These are phyloP conservation scores for Arthroderma sp. DNA, from an alignment of 2,329 filamentous ascomycete genomes.

Conservation along the genomic window DNA sequence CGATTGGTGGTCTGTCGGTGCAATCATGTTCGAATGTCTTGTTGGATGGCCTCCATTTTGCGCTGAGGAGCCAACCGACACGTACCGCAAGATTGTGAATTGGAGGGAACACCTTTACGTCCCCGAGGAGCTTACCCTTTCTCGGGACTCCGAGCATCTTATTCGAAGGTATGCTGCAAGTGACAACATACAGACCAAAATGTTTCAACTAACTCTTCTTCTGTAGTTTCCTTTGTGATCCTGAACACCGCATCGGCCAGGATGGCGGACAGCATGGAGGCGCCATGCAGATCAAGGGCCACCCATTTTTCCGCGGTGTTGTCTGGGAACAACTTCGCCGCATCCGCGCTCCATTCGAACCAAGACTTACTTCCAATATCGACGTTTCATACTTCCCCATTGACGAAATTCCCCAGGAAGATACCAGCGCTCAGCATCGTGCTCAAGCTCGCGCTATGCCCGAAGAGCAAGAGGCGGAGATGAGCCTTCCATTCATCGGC, in stretches of 20 bases:
- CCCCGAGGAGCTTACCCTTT: conserved; percentile 84
- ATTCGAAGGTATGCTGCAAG: conserved; percentile 60
- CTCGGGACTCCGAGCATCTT: conserved; percentile 77
- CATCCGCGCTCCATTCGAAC: conserved; percentile 92
- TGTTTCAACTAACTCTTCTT: conserved; percentile 10
- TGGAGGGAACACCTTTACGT: conserved; percentile 95
- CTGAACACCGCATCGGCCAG: conserved; percentile 79
- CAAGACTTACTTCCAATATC: conserved; percentile 79
- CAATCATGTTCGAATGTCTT: conserved; percentile 98
- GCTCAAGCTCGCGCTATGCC: conserved; percentile 65
- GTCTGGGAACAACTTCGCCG: conserved; percentile 85
- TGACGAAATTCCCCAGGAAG: conserved; percentile 94
- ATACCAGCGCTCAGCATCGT: conserved; percentile 76
- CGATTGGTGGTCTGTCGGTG: conserved; percentile 98
- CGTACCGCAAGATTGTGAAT: conserved; percentile 98
- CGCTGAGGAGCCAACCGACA: conserved; percentile 92
- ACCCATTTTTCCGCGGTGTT: conserved; percentile 93
- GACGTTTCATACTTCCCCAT: conserved; percentile 98
- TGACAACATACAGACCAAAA: background rate
- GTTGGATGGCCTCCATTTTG: conserved; percentile 99
- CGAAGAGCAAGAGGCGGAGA: conserved; percentile 73
- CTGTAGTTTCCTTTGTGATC: conserved; percentile 76
- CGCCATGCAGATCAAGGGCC: conserved; percentile 81
- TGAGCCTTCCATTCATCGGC: conserved; percentile 90
- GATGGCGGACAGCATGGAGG: conserved; percentile 47